Evolutionary conservation across 2,329 filamentous ascomycete genomes (phyloP).

Genomic region (Cercospora berteroae): DNA sequence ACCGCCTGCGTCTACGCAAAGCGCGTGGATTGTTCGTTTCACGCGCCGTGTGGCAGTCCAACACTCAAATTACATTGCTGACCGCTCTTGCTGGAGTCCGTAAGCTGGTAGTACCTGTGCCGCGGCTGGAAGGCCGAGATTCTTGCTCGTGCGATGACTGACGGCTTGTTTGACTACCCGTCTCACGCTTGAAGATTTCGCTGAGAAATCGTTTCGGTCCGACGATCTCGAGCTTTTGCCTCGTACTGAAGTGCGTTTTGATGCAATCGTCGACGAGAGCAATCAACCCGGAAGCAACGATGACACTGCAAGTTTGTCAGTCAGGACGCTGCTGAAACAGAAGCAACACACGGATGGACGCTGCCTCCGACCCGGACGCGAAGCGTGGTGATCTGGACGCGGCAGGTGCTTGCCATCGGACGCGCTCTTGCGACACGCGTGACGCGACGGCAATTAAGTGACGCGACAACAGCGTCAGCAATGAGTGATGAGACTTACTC

Average conservation of each 20-base stretch:
- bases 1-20: slow-evolving; percentile 6
- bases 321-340: slow-evolving; percentile 5
- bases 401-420: background rate
- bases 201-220: slow-evolving; percentile 62
- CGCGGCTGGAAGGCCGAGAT: slow-evolving; percentile 27
- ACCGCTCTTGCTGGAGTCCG: slow-evolving; percentile 14
- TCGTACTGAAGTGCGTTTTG: slow-evolving; percentile 67
- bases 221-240: slow-evolving; percentile 58
- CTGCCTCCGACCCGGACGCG: background rate
- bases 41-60: slow-evolving; percentile 5
- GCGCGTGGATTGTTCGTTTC: slow-evolving; percentile 1
- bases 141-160: slow-evolving; percentile 23
- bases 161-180: slow-evolving; percentile 26
- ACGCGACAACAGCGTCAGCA: background rate
- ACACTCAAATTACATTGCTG: slow-evolving; percentile 12
- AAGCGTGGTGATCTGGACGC: background rate
- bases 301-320: slow-evolving; percentile 58
- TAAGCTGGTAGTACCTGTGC: slow-evolving; percentile 14
- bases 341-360: background rate
- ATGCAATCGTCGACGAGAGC: slow-evolving; percentile 90
- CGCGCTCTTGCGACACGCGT: background rate
- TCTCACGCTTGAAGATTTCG: slow-evolving; percentile 59
- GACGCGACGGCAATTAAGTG: background rate
- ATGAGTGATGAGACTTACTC: slow-evolving; percentile 61
- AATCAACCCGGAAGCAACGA: slow-evolving; percentile 85